Base-by-base conservation (phyloP, 495 filamentous ascomycete genomes). In the Margaritispora aquatica region DNA sequence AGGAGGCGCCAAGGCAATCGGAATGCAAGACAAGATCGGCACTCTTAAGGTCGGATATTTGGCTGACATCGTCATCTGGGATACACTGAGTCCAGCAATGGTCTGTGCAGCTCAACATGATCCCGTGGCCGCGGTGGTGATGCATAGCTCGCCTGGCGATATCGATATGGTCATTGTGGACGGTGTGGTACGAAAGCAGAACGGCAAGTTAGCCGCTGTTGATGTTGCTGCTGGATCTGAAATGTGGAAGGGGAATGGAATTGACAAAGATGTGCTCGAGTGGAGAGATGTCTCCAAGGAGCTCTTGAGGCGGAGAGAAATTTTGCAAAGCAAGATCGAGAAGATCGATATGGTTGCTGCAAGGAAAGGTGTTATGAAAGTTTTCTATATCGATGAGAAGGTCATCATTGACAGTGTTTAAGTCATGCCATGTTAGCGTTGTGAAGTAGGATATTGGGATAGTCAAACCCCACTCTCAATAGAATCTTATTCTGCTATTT, bases 81-180 rank as follows among this genome's bases (percentile, higher is more conserved):
- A 79, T 59, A 68, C 63, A 2, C n/a, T 55, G 22, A 73, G 65
- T 20, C 76, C 76, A 2, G 66, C 58, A 1, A 74, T 81, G 73
- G 62, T 80, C 11, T 72, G 69, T 61, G 75, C 71, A 4, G 69
- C 66, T 8, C 63, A 76, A 26, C 57, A 76, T 38, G 71, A 77
- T 54, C 73, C 78, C 0, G 65, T 80, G 31, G 74, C 74, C 0
- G 75, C 79, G 2, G 66, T 80, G 26, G 70, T 81, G 7, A 54
- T 77, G 31, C 77, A 80, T 64, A 69, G 71, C 19, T 68, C 65
- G 11, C 61, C 72, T n/a, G 65, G 68, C 15, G 78, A 80, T 65
- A 63, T 80, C 17, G 71, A 78, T n/a, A 73, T 62, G 9, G 78
- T 80, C 34, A 75, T 80, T 61, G 71, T 80, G 0, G 71, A 80